Base-by-base conservation (phyloP, 1,139 yeast genomes). In the Taiozyma onychis region DNA sequence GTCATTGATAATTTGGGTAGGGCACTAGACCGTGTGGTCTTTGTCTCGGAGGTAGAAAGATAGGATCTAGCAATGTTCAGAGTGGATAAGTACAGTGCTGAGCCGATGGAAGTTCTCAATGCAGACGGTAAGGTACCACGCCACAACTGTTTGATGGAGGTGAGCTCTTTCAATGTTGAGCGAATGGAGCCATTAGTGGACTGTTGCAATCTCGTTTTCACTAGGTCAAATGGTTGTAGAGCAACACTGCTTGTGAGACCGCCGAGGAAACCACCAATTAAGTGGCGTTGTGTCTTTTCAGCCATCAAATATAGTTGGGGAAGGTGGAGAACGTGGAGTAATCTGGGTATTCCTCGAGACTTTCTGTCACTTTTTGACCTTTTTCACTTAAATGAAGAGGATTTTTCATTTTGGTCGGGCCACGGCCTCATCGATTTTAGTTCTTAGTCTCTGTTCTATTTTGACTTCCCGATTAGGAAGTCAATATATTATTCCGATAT, bases 61-160 rank as follows among this genome's bases (percentile, higher is more conserved):
- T 73, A 66, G 1, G 77, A 73, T 53, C 97, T 72, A 48, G 83
- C 72, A 11, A 76, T 62, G 53, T 90, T 87, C 46, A 93, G 69
- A 6, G 85, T 74, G 1, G 97, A 79, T 51, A 93, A 75, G 62
- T 93, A 93, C 39, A 93, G 69, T 0, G 95, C 97, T 44, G 96
- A 88, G 0, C 99, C 99, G 21, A 89, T 74, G 2, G 97, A 89
- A 0, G 97, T 91, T 53, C 99, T 74, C 39, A 93, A 64, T 1
- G 95, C 91, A 30, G 96, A 88, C 0, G 98, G 97, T 41, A 90
- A 63, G 0, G 97, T 91, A 1, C 99, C 99, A 51, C 97, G 75
- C 99, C 99, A 93, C 48, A 91, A 72, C 51, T 83, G 83, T 48
- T 68, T 67, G 24, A 79, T 61, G 39, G 76, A 71, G 14, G 74